phyloP scores from a whole-genome alignment of 2,329 filamentous ascomycete species.

The Penicillium crustosum region DNA sequence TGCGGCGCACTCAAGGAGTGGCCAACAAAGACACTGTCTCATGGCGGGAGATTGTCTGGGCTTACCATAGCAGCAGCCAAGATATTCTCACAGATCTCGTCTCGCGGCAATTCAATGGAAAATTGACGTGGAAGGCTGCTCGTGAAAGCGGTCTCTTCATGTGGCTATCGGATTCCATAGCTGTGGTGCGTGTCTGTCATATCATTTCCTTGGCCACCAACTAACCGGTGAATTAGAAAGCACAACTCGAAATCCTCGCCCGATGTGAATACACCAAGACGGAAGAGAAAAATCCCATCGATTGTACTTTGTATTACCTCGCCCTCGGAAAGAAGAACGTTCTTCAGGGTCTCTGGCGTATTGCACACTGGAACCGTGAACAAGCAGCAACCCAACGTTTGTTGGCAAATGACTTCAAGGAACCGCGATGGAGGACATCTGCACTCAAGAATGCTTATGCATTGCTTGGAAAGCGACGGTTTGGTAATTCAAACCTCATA shows the following conservation, averaged over 20 bases:
- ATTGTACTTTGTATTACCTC: conserved; percentile 89
- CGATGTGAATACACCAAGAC: conserved; percentile 89
- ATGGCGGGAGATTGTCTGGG: conserved; percentile 54
- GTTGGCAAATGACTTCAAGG: conserved; percentile 85
- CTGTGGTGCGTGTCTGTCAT: conserved; percentile 62
- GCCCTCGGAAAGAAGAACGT: conserved; percentile 89
- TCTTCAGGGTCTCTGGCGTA: conserved; percentile 88
- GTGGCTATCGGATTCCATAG: conserved; percentile 79
- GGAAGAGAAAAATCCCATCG: conserved; percentile 83
- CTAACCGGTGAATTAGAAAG: conserved; percentile 49
- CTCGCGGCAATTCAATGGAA: conserved; percentile 73
- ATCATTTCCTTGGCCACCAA: background rate
- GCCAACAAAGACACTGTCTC: conserved; percentile 60
- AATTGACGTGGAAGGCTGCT: conserved; percentile 80
- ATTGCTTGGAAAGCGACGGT: conserved; percentile 83
- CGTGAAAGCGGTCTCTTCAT: conserved; percentile 88
- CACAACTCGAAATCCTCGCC: conserved; percentile 86
- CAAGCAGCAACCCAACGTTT: conserved; percentile 77
- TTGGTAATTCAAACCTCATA: conserved; percentile 54
- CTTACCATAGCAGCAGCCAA: conserved; percentile 59
- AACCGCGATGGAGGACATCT: conserved; percentile 81
- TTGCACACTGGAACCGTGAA: conserved; percentile 86
- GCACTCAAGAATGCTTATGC: conserved; percentile 97
- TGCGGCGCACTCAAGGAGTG: conserved; percentile 65
- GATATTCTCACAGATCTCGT: conserved; percentile 87